Evolutionary conservation across 2,329 filamentous ascomycete species (phyloP).

Genomic region (Decorospora gaudefroyi): DNA sequence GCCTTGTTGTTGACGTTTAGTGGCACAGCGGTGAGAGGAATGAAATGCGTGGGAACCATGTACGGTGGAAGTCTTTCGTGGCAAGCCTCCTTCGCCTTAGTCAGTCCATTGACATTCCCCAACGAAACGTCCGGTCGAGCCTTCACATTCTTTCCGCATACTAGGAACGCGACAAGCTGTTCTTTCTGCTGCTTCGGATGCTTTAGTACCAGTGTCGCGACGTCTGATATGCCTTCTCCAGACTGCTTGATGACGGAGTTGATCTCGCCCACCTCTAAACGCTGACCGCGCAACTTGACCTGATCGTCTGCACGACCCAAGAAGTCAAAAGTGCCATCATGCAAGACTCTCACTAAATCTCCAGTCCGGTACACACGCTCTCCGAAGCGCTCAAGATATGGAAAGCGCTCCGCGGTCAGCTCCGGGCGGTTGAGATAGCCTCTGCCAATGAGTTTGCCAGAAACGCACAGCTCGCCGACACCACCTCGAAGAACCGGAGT

Average conservation of each 20-base stretch:
- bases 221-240: slow-evolving; percentile 64
- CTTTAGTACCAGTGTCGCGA: slow-evolving; percentile 75
- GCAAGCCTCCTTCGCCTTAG: slow-evolving; percentile 60
- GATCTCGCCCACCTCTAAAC: slow-evolving; percentile 89
- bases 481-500: slow-evolving; percentile 75
- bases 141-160: slow-evolving; percentile 29
- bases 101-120: slow-evolving; percentile 23
- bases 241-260: slow-evolving; percentile 76
- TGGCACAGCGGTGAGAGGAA: slow-evolving; percentile 72
- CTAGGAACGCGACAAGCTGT: slow-evolving; percentile 76
- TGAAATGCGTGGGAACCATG: slow-evolving; percentile 87
- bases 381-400: slow-evolving; percentile 57
- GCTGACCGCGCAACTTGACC: slow-evolving; percentile 86
- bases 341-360: slow-evolving; percentile 79
- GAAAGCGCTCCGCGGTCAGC: slow-evolving; percentile 78
- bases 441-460: slow-evolving; percentile 82
- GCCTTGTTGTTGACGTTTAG: slow-evolving; percentile 89
- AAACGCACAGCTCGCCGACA: slow-evolving; percentile 86
- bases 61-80: slow-evolving; percentile 73
- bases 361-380: slow-evolving; percentile 78
- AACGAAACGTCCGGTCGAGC: slow-evolving; percentile 28
- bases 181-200: slow-evolving; percentile 76
- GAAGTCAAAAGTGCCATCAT: slow-evolving; percentile 84
- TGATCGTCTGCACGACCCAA: slow-evolving; percentile 88
- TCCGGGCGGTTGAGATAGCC: slow-evolving; percentile 82